Base-by-base conservation (phyloP, 371 early-diverging fungal genomes). In the Lichtheimia hyalospora region DNA sequence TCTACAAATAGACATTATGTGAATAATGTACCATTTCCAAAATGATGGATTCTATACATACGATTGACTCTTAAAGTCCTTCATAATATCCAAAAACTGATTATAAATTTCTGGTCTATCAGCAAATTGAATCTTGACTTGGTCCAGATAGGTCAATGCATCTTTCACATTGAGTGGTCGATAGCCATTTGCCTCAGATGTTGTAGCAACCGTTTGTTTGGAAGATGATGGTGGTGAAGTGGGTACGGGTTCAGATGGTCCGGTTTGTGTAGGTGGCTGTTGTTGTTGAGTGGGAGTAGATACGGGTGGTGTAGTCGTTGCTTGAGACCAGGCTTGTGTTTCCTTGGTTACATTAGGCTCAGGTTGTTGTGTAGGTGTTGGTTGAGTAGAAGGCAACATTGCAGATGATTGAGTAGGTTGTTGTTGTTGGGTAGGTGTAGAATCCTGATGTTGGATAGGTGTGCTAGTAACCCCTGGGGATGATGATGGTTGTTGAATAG, bases 81-180 rank as follows among this genome's bases (percentile, higher is more conserved):
- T 97, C 99, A 99, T 99, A 28, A 98, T 97, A 69, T 99, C 98
- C 67, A 99, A 63, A 73, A 99, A 99, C 63, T 89, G 85, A 68
- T 96, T 97, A 82, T 99, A 99, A 2, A 98, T 94, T 53, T 94
- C 96, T 12, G 98, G 95, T 44, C 93, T 87, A 62, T 95, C 90
- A 20, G 86, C 75, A 73, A 98, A 99, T 65, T 96, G 92, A 41
- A 89, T 84, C 72, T 96, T 98, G 21, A 99, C 99, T 71, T 92
- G 87, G 66, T 99, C 99, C 57, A 99, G 83, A 75, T 99, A 99
- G 7, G 93, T 84, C 58, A 99, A 79, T 1, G 99, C 99, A 73
- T 99, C 99, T 50, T 82, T 74, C 5, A 89, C 87, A 63, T 87
- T 89, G 28, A 89, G 60, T 13, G 77, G 77, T 12, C 77, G 69